phyloP scores from a whole-genome alignment of 495 filamentous ascomycete species.

The Hypoxylon fuscum region DNA sequence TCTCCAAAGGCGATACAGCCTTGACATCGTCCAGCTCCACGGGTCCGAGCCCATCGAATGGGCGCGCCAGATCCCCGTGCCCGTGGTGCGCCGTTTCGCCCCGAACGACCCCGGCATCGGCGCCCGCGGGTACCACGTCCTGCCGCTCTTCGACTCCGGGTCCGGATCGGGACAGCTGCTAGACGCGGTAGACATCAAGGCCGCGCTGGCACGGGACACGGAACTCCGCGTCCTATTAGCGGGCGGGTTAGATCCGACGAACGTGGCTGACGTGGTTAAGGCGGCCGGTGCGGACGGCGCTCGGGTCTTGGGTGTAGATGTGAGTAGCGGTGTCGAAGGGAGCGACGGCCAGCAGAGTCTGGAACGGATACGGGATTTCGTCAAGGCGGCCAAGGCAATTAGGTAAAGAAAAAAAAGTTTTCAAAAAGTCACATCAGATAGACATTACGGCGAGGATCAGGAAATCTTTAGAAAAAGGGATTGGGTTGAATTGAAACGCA shows the following conservation, averaged over 20 bases:
- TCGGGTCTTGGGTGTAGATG: constrained; percentile 84
- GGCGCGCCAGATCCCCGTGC: constrained; percentile 85
- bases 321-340: constrained; percentile 89
- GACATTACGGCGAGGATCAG: neutral
- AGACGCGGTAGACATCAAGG: constrained; percentile 70
- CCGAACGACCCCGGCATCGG: constrained; percentile 75
- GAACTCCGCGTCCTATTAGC: constrained; percentile 76
- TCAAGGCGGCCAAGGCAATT: constrained; percentile 72
- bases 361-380: constrained; percentile 83
- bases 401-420: constrained; percentile 41
- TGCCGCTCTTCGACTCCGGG: constrained; percentile 87
- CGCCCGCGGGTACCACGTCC: constrained; percentile 79
- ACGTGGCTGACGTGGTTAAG: constrained; percentile 71
- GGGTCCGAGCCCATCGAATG: constrained; percentile 92
- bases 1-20: constrained; percentile 74
- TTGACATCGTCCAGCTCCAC: constrained; percentile 95
- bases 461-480: neutral
- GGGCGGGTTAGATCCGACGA: constrained; percentile 80
- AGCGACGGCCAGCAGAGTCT: constrained; percentile 80
- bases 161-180: constrained; percentile 81
- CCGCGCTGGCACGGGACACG: constrained; percentile 66
- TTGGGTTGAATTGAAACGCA: constrained; percentile 1
- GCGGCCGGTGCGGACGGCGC: constrained; percentile 62
- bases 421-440: neutral
- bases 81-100: constrained; percentile 84